These are phyloP conservation scores for Gossypium mustelinum DNA, from an alignment of 345 rosid genomes.

Conservation along the genomic window DNA sequence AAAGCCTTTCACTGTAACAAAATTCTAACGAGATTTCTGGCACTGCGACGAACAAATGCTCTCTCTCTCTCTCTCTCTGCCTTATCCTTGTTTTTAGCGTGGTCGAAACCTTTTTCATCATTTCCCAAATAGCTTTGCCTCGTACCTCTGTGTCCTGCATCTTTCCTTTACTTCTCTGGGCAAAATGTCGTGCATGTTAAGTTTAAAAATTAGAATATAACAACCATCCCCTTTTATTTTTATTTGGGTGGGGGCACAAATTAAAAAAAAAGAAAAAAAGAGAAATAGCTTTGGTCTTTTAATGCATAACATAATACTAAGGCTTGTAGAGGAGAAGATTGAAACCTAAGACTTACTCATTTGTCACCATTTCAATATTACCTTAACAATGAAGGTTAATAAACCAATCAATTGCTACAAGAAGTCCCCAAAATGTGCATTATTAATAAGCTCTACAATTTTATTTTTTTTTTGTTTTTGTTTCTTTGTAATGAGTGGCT, in stretches of 20 bases:
- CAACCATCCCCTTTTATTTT: neutral
- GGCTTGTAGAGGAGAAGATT: neutral
- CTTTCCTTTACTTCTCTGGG: neutral
- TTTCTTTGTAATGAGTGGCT: too few relatives aligned
- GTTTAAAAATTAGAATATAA: neutral
- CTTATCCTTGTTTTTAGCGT: neutral
- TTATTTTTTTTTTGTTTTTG: too few relatives aligned
- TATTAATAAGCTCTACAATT: neutral
- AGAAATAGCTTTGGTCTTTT: too few relatives aligned
- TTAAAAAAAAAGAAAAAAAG: too few relatives aligned
- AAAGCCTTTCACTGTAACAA: neutral
- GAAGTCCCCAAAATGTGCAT: neutral
- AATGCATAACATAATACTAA: too few relatives aligned
- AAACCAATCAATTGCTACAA: neutral
- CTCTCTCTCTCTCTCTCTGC: too few relatives aligned
- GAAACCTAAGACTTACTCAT: neutral
- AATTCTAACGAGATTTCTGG: neutral
- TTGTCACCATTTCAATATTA: neutral
- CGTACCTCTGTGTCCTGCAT: neutral
- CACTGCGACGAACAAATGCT: neutral
- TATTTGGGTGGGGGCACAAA: too few relatives aligned
- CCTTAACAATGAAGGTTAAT: neutral
- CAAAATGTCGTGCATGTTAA: neutral
- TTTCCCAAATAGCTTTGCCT: slow-evolving; percentile 6
- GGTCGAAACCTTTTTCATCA: neutral